Percentiles rank a stretch among this genome's conserved stretches.
Conservation (phyloP, 2,329 filamentous ascomycete genomes). For the Penicillium sp. region DNA sequence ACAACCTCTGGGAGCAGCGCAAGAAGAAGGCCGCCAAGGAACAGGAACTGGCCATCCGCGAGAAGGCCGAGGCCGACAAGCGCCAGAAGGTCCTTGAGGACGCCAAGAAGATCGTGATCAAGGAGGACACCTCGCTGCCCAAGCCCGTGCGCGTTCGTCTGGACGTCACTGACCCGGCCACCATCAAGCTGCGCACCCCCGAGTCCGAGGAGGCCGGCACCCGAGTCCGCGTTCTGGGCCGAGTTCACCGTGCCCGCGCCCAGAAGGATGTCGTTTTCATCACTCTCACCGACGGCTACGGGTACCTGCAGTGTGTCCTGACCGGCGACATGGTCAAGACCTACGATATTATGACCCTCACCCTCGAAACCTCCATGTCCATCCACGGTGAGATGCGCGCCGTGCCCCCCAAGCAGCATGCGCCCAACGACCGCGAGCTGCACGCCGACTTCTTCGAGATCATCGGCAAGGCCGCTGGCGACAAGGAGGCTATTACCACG, state of each 20-base stretch:
- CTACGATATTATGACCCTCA: constrained; percentile 85
- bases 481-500: constrained; percentile 90
- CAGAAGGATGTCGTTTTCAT: constrained; percentile 87
- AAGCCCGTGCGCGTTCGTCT: constrained; percentile 74
- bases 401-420: constrained; percentile 73
- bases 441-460: constrained; percentile 88
- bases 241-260: constrained; percentile 75
- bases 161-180: constrained; percentile 64
- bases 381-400: constrained; percentile 81
- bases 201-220: constrained; percentile 64
- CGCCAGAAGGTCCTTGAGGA: constrained; percentile 73
- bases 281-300: constrained; percentile 81
- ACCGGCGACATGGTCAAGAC: constrained; percentile 80
- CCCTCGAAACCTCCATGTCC: constrained; percentile 81
- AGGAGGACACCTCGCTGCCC: constrained; percentile 71
- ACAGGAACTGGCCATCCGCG: constrained; percentile 67
- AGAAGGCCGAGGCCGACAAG: constrained; percentile 71
- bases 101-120: constrained; percentile 72
- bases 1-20: constrained; percentile 69
- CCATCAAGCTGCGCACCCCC: constrained; percentile 56
- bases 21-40: constrained; percentile 84
- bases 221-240: constrained; percentile 75
- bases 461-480: constrained; percentile 75
- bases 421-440: constrained; percentile 81
- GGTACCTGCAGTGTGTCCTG: constrained; percentile 80